These are phyloP conservation scores for Globisporangium cylindrosporum DNA, from an alignment of 352 stramenopile genomes.

Conservation along the genomic window DNA sequence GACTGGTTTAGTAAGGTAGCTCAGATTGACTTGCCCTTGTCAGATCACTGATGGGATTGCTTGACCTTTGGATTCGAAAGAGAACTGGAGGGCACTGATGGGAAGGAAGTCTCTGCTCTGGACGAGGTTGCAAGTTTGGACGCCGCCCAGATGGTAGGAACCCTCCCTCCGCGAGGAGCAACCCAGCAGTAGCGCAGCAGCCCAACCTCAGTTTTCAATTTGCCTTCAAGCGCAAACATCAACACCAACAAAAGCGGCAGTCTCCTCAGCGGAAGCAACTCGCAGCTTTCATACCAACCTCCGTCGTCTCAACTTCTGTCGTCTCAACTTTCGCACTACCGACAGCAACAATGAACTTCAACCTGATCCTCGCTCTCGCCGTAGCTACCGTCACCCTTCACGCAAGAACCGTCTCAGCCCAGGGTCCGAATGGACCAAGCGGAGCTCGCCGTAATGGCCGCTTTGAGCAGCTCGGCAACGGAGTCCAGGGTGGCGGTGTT, in stretches of 20 bases:
- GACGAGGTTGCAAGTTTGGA: background rate
- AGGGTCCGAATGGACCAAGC: background rate
- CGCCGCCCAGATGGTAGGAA: background rate
- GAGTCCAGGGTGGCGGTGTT: background rate
- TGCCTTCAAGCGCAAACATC: conserved; percentile 7
- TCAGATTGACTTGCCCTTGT: background rate
- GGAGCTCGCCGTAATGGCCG: background rate
- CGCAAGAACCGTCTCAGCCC: background rate
- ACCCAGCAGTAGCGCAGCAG: background rate
- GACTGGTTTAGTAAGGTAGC: background rate
- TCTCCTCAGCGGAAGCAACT: background rate
- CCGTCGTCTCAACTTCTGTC: no score
- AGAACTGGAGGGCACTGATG: background rate
- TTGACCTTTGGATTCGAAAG: background rate
- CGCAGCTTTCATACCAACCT: background rate
- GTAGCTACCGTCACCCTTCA: background rate
- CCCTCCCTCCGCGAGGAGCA: background rate
- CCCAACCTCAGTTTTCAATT: conserved; percentile 4
- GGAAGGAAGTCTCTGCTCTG: background rate
- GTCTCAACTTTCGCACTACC: background rate
- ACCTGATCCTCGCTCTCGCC: conserved; percentile 2
- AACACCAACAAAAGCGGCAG: background rate
- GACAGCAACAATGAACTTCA: conserved; percentile 3
- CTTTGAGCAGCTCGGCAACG: conserved; percentile 2
- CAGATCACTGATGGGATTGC: background rate